Base-by-base conservation (phyloP, 495 filamentous ascomycete genomes). In the Annulohypoxylon nitens region DNA sequence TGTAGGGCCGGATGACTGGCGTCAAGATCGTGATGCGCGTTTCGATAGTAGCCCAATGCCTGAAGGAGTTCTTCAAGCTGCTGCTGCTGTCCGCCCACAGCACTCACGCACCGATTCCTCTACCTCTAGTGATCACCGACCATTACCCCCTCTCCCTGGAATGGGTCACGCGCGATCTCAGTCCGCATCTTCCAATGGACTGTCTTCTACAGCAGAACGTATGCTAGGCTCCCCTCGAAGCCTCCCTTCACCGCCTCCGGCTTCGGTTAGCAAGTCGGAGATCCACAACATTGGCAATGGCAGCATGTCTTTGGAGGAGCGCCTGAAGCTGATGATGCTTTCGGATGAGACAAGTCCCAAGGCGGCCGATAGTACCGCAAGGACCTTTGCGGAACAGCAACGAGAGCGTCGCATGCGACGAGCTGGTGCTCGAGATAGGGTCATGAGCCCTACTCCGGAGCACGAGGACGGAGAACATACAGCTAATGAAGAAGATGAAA, bases 1-100 rank as follows among this genome's bases (percentile, higher is more conserved):
- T 20, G 96, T 99, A 30, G 87, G 97, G 53, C 96, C 96, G 2
- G 97, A 98, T 73, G 94, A 97, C 75, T 99, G 96, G 96, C 88
- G 92, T 50, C 92, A 93, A 70, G 91, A 91, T 61, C 84, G 90
- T 2, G 92, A 93, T 20, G 90, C 96, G 57, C 88, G 89, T 0
- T 97, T 93, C 74, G 87, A 90, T n/a, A 88, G 85, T 47, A 91
- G 89, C 74, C 89, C 91, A 8, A 86, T 84, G 80, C 88, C 89
- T 10, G 86, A 86, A 59, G 81, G 83, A 5, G 36, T 73, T 2
- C 78, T 74, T 18, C 48, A 75, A 25, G 53, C 61, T n/a, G 69
- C 71, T 10, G 36, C 61, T 64, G 64, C 39, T 63, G 76, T 71
- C 2, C 86, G 83, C 30, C 82, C 79, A 11, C 83, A 83, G 73